Evolutionary conservation across 1,139 yeast species (phyloP), one percentile per base, ranked within the genome.

Genomic region (Nakaseomyces kungkrabaensis): DNA sequence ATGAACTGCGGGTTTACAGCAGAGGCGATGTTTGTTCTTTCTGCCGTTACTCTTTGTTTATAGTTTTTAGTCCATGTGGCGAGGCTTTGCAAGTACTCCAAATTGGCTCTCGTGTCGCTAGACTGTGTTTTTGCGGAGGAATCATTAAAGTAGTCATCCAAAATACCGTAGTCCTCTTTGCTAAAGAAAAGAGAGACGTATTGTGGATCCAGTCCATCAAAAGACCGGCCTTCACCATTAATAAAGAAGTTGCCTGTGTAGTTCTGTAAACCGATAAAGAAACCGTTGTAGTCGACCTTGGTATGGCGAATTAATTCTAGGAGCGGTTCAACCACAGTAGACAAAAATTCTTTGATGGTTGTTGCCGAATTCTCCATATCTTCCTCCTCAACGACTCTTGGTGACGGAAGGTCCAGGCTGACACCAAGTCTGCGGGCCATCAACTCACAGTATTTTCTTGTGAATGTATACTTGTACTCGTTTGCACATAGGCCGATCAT

Each of bases 241-340:
- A 9, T 5, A 3, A 24, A 70, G 10, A 3, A 7, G 13, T 27
- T 11, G 9, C 59, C 60, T n/a, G 48, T 34, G 45, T 52, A 62
- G 1, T 72, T 65, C 59, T 86, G 89, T 43, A 90, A 68, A 11
- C 69, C 68, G 22, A 84, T 69, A 68, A 90, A 90, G 61, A 90
- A 88, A 55, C 76, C 75, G 65, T 89, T 89, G 68, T 81, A 92
- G 61, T 90, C 97, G 48, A 88, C 73, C 56, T 80, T 80, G 1
- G 85, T 74, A 31, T 72, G 75, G 53, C 75, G 70, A 50, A 92
- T 67, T 58, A 82, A 72, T n/a, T 76, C 79, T 53, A 90, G 71
- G 63, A 88, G 63, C 1, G 88, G 85, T 1, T 75, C 73, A 10
- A 86, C 65, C 5, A 86, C 64, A 8, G 50, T 48, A 4, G 51